Evolutionary conservation across 768 basidiomycete species (phyloP), one percentile per base, ranked within the genome.

Genomic region (Pleurotus platypus): DNA sequence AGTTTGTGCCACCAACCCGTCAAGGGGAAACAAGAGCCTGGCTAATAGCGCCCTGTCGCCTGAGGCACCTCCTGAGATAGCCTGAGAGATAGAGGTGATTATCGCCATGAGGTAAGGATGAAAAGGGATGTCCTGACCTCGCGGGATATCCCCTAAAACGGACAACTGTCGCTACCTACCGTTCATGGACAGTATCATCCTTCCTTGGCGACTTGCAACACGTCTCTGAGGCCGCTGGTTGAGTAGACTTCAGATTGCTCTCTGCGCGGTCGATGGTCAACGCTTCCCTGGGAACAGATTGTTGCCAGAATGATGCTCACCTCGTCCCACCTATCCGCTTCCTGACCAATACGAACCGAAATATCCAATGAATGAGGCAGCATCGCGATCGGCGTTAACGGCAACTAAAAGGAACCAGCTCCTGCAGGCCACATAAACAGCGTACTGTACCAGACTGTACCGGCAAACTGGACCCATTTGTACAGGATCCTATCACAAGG

Each of bases 21-120:
- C 51, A 53, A 53, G 15, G 51, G 38, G 15, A 53, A 40, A 53
- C 39, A 53, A 40, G 38, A 53, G 37, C n/a, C 51, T 37, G 37
- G 42, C 24, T 53, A 53, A 53, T 53, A 30, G 51, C 51, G 51
- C 51, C 51, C 39, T 20, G 37, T 20, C 51, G 42, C 37, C 37
- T 53, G 51, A 42, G 51, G 51, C 51, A 53, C 39, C 51, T 35
- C 51, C 51, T 53, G 51, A 53, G 51, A 53, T 53, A 40, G 51
- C 51, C 37, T 53, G 51, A 42, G 51, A 53, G 51, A 53, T 53
- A 18, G 38, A 53, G 51, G 51, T 53, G 51, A 53, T 53, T 53
- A 53, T 53, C 51, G 51, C 51, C 51, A 53, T 53, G 51, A 53
- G 51, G 51, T 39, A 53, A 53, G 22, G 26, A 5, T 40, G 13